A percentile compares a stretch with the other conserved stretches of the same genome.
These are phyloP conservation scores for Neonectria hederae DNA, from an alignment of 2,329 filamentous ascomycete species.

Conservation along the genomic window DNA sequence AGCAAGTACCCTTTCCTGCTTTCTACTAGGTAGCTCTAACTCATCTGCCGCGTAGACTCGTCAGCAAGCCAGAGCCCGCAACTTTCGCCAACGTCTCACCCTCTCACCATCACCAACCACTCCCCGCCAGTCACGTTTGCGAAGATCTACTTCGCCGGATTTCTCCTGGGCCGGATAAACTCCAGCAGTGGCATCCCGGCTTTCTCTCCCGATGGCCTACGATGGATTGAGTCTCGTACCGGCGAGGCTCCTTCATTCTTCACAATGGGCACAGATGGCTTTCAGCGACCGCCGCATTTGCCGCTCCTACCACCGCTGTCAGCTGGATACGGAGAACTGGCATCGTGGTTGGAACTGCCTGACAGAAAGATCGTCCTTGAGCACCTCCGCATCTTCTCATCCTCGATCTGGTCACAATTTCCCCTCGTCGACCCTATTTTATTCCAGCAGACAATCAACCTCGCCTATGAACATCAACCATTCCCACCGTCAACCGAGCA, in stretches of 20 bases:
- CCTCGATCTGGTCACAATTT: conserved; percentile 47
- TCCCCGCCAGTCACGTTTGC: neutral
- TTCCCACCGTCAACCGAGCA: conserved; percentile 32
- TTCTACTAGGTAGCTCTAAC: neutral
- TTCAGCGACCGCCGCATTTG: neutral
- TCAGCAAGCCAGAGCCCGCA: neutral
- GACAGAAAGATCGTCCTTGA: neutral
- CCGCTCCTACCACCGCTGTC: neutral
- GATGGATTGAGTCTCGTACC: neutral
- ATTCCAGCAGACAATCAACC: conserved; percentile 54
- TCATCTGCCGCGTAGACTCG: neutral
- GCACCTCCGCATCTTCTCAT: neutral
- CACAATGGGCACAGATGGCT: neutral
- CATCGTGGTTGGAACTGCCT: neutral
- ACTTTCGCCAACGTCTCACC: neutral
- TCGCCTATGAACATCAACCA: conserved; percentile 50
- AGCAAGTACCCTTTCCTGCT: neutral
- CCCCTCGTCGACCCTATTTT: conserved; percentile 56
- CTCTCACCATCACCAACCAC: neutral
- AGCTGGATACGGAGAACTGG: neutral
- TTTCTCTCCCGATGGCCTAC: neutral
- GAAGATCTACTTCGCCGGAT: conserved; percentile 2
- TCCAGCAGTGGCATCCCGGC: neutral
- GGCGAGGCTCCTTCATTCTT: neutral
- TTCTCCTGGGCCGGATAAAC: neutral